Evolutionary conservation across 2,329 filamentous ascomycete species (phyloP).

Genomic region (Penicillium concentricum): DNA sequence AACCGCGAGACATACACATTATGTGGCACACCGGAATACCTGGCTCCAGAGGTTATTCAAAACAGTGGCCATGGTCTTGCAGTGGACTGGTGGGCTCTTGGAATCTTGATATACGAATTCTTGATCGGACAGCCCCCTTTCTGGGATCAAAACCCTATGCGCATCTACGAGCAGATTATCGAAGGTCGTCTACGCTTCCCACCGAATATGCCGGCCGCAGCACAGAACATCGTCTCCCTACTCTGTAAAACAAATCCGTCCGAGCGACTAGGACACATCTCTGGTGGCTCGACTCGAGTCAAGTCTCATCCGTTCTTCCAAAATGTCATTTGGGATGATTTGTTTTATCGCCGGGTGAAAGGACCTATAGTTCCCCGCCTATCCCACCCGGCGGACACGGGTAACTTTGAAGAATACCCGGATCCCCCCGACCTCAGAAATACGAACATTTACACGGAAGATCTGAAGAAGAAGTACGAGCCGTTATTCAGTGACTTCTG

Average conservation of each 20-base stretch:
- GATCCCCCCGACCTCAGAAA: conserved; percentile 52
- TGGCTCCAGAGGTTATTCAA: conserved; percentile 66
- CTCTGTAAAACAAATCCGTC: conserved; percentile 64
- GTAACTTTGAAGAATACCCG: conserved; percentile 67
- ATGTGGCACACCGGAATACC: conserved; percentile 66
- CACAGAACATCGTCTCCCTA: conserved; percentile 60
- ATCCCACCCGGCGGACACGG: conserved; percentile 58
- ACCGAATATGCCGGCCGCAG: conserved; percentile 56
- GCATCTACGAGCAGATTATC: conserved; percentile 67
- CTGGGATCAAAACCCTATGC: conserved; percentile 69
- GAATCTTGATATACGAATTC: conserved; percentile 67
- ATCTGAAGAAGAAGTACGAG: conserved; percentile 61
- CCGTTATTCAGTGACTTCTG: conserved; percentile 61
- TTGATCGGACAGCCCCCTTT: conserved; percentile 66
- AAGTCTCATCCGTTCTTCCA: conserved; percentile 63
- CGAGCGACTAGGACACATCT: conserved; percentile 63
- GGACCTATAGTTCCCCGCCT: conserved; percentile 64
- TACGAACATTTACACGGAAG: conserved; percentile 57
- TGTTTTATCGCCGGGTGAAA: conserved; percentile 59
- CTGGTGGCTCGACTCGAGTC: conserved; percentile 58
- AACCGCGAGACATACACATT: conserved; percentile 62
- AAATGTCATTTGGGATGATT: conserved; percentile 61
- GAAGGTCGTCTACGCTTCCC: conserved; percentile 63
- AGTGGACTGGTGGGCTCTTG: conserved; percentile 69
- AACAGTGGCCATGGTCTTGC: conserved; percentile 65